Evolutionary conservation across 2,329 filamentous ascomycete genomes (phyloP).

Genomic region (Fusarium coffeatum): DNA sequence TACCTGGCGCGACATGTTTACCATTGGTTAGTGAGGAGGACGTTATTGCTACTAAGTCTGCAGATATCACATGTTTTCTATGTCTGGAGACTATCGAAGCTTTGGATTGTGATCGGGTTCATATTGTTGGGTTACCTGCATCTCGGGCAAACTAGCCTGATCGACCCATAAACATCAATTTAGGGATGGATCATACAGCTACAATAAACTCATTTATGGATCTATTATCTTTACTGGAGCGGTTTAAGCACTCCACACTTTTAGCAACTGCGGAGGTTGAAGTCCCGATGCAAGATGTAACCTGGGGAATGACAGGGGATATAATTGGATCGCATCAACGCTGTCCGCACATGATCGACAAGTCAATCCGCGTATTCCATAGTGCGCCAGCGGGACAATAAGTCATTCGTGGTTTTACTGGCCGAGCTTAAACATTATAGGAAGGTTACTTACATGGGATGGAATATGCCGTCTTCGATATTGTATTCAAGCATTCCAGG

Average conservation of each 20-base stretch:
- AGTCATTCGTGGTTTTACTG: neutral
- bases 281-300: neutral
- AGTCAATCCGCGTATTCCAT: neutral
- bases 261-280: constrained; percentile 2
- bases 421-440: constrained; percentile 2
- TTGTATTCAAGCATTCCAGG: neutral
- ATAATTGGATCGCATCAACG: constrained; percentile 32
- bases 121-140: too few relatives aligned
- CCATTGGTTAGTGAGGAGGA: too few relatives aligned
- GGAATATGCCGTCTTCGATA: neutral
- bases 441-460: neutral
- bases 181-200: neutral
- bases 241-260: constrained; percentile 9
- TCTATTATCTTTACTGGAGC: constrained; percentile 16
- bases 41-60: too few relatives aligned
- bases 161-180: neutral
- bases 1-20: too few relatives aligned
- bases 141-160: neutral
- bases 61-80: too few relatives aligned
- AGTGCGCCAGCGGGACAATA: constrained; percentile 1
- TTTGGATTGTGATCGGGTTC: too few relatives aligned
- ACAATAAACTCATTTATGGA: too few relatives aligned
- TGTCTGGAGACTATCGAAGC: too few relatives aligned
- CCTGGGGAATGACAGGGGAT: neutral
- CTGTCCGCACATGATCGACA: neutral